These are phyloP conservation scores for Pleurozium schreberi DNA, from an alignment of 225 moss, liverwort and hornwort species.

Conservation along the genomic window DNA sequence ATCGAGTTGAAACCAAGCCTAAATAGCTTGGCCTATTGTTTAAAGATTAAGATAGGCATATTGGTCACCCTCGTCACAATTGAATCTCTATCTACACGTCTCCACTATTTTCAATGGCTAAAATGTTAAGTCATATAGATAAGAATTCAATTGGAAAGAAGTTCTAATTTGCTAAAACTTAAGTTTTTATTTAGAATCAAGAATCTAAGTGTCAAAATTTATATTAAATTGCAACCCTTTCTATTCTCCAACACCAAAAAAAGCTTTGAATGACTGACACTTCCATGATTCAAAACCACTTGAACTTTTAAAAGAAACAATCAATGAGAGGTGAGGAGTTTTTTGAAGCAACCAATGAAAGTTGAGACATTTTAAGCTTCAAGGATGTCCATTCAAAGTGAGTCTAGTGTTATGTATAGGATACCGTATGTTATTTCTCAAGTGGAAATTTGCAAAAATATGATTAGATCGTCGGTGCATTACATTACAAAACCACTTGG, in stretches of 20 bases:
- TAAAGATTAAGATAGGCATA: neutral
- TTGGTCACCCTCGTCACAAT: fast-evolving
- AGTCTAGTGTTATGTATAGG: neutral
- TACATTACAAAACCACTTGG: neutral
- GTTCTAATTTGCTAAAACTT: neutral
- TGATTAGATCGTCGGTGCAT: fast-evolving
- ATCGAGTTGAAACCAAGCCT: fast-evolving
- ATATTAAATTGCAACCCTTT: neutral
- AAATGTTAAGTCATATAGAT: neutral
- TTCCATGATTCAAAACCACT: neutral
- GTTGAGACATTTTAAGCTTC: neutral
- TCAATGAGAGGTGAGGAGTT: neutral
- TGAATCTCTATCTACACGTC: neutral
- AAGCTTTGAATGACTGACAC: neutral
- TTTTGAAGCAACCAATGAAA: neutral
- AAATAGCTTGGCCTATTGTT: neutral
- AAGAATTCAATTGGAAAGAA: neutral
- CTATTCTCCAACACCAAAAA: neutral
- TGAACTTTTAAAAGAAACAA: neutral
- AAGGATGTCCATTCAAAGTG: neutral
- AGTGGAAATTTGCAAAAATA: neutral
- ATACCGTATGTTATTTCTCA: too few relatives aligned
- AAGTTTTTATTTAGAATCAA: neutral
- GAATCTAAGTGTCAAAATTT: neutral
- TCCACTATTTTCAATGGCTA: neutral